Evolutionary conservation across 768 basidiomycete species (phyloP).

Genomic region (Termitomyces heimii): DNA sequence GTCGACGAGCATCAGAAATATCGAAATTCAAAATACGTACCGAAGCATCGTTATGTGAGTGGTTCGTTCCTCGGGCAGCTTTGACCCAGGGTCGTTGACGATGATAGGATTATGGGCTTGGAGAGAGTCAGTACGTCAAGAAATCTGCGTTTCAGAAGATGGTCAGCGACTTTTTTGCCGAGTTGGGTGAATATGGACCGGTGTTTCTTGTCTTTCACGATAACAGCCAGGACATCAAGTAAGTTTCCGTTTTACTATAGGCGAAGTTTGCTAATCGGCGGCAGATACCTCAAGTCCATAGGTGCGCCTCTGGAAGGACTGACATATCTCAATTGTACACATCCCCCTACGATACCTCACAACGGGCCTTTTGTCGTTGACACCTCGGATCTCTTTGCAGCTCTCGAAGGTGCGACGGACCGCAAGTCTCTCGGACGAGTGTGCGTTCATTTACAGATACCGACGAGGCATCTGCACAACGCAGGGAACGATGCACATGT

Average conservation of each 20-base stretch:
- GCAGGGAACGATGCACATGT: conserved; percentile 87
- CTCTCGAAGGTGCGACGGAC: conserved; percentile 61
- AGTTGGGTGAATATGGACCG: conserved; percentile 41
- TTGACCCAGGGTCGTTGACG: not conserved
- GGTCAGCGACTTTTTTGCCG: conserved; percentile 40
- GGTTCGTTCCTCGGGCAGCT: not conserved
- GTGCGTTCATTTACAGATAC: conserved; percentile 57
- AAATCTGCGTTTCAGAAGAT: conserved; percentile 44
- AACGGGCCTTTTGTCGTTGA: conserved; percentile 62
- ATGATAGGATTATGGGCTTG: conserved; percentile 59
- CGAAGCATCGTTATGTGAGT: conserved; percentile 52
- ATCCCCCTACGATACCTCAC: conserved; percentile 51
- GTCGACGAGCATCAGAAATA: conserved; percentile 56
- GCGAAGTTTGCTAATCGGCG: not conserved
- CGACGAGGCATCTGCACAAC: conserved; percentile 61
- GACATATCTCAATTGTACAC: conserved; percentile 28
- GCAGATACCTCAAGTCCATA: conserved; percentile 53
- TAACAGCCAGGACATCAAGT: conserved; percentile 73
- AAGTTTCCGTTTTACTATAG: conserved; percentile 1
- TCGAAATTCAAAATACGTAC: conserved; percentile 58
- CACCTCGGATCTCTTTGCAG: conserved; percentile 70
- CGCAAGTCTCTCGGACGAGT: conserved; percentile 53
- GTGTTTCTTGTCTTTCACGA: conserved; percentile 83
- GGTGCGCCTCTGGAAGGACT: conserved; percentile 48
- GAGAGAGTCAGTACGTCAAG: conserved; percentile 49